These are phyloP conservation scores for Stephania cephalantha DNA, from an alignment of 164 flowering plant species.

Conservation along the genomic window DNA sequence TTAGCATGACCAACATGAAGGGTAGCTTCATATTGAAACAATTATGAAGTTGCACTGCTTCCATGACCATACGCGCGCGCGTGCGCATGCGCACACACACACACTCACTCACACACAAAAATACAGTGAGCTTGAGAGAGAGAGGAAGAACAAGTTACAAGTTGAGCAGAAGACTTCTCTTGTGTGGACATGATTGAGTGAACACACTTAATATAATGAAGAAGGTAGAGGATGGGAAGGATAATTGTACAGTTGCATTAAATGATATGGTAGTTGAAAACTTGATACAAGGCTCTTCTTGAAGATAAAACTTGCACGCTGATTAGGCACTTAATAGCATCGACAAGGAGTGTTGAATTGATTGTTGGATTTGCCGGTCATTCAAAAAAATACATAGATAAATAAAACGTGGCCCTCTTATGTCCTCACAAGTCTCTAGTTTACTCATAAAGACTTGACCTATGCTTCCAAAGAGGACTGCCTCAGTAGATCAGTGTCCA, in stretches of 20 bases:
- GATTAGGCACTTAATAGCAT: no score
- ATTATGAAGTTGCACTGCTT: not conserved
- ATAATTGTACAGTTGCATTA: not conserved
- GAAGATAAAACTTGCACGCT: no score
- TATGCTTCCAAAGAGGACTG: no score
- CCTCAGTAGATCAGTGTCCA: no score
- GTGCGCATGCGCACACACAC: no score
- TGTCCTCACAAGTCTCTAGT: not conserved
- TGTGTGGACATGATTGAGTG: not conserved
- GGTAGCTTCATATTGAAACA: not conserved
- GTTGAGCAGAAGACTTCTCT: not conserved
- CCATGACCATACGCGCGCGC: not conserved
- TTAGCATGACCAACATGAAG: slow-evolving; percentile 8
- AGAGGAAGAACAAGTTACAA: not conserved
- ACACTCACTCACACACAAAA: not conserved
- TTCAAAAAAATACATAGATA: no score
- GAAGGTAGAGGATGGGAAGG: not conserved
- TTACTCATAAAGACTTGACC: no score
- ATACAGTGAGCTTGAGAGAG: not conserved
- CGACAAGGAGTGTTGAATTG: no score
- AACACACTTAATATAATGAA: not conserved
- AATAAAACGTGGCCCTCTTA: not conserved
- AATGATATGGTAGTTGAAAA: not conserved
- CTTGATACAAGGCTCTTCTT: no score
- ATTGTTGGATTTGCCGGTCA: no score